A percentile compares a stretch with the other conserved stretches of the same genome.
Evolutionary conservation across 2,329 filamentous ascomycete species (phyloP).

Genomic region (Aspergillus ustus): DNA sequence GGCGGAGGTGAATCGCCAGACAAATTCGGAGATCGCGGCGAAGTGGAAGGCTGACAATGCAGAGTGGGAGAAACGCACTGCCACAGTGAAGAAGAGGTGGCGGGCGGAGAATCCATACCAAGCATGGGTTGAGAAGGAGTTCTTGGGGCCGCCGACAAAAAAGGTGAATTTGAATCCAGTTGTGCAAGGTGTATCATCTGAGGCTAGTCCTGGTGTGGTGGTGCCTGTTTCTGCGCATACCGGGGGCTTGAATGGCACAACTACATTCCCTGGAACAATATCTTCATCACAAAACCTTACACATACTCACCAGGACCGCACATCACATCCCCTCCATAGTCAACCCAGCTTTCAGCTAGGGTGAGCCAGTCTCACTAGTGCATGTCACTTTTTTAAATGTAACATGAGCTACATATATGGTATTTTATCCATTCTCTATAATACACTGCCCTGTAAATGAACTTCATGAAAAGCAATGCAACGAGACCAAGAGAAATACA

Average conservation of each 20-base stretch:
- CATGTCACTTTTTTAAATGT: neutral
- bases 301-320: neutral
- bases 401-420: neutral
- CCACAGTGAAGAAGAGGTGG: slow-evolving; percentile 48
- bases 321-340: neutral
- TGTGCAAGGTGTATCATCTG: neutral
- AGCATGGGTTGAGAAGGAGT: slow-evolving; percentile 42
- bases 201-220: neutral
- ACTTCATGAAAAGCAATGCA: neutral
- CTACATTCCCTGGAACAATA: neutral
- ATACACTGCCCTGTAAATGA: neutral
- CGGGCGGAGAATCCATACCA: slow-evolving; percentile 43
- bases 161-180: neutral
- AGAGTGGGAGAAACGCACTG: slow-evolving; percentile 49
- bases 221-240: neutral
- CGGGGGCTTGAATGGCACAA: neutral
- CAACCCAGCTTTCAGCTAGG: neutral
- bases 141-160: slow-evolving; percentile 6
- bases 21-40: slow-evolving; percentile 65
- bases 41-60: slow-evolving; percentile 74
- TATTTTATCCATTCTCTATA: neutral
- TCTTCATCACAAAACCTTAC: no score
- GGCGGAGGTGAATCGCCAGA: slow-evolving; percentile 71
- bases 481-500: neutral
- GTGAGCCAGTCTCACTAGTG: neutral